These are phyloP conservation scores for Boletales sp. DNA, from an alignment of 768 basidiomycete genomes.

Conservation along the genomic window DNA sequence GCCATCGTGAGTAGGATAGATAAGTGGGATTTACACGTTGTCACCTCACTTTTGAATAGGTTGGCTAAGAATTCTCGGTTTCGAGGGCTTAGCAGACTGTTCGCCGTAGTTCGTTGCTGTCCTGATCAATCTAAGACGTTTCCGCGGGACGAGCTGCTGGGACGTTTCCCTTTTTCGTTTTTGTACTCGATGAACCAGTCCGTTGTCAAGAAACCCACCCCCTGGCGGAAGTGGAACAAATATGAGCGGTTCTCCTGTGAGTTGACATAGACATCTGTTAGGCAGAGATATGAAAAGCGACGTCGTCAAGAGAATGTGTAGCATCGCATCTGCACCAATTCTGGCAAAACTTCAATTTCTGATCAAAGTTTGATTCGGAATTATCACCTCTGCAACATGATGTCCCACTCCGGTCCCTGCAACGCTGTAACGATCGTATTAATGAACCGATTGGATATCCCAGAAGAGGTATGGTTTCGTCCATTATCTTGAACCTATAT, in stretches of 20 bases:
- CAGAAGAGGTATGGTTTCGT: slow-evolving; percentile 38
- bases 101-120: not conserved
- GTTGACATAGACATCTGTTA: slow-evolving; percentile 81
- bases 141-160: slow-evolving; percentile 18
- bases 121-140: slow-evolving; percentile 23
- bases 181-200: slow-evolving; percentile 5
- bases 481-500: slow-evolving; percentile 28
- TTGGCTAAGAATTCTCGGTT: slow-evolving; percentile 7
- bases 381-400: slow-evolving; percentile 55
- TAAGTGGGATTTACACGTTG: not conserved
- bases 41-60: slow-evolving; percentile 18
- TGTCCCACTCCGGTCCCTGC: slow-evolving; percentile 63
- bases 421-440: slow-evolving; percentile 76
- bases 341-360: slow-evolving; percentile 36
- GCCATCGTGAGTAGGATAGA: slow-evolving; percentile 4
- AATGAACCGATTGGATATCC: slow-evolving; percentile 57
- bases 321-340: slow-evolving; percentile 71
- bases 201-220: slow-evolving; percentile 9
- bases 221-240: slow-evolving; percentile 32
- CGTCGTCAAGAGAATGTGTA: slow-evolving; percentile 72
- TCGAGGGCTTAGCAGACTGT: slow-evolving; percentile 2
- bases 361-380: not conserved
- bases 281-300: slow-evolving; percentile 75
- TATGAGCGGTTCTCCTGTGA: slow-evolving; percentile 70
- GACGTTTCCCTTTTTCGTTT: slow-evolving; percentile 21